Conservation (phyloP, 805 yeast genomes). For the Wickerhamiella cacticola region DNA sequence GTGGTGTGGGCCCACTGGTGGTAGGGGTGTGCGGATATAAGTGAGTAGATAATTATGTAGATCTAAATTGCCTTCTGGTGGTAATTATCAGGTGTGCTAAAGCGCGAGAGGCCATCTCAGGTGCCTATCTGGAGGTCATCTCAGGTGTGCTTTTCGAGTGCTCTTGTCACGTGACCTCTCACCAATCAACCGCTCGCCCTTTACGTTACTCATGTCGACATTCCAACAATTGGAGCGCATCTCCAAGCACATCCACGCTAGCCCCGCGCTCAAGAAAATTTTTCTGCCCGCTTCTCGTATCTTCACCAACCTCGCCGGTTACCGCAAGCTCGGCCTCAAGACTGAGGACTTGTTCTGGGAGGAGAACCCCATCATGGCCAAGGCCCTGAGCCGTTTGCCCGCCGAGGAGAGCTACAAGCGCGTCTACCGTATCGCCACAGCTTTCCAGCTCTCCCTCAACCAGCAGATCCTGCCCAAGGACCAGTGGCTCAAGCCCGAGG, state of each 20-base stretch:
- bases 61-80: too few species aligned
- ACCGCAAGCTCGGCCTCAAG: constrained; percentile 86
- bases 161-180: constrained; percentile 1
- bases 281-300: constrained; percentile 69
- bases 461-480: constrained; percentile 75
- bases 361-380: constrained; percentile 77
- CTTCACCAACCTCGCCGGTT: constrained; percentile 68
- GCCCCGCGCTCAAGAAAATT: constrained; percentile 65
- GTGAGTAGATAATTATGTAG: too few species aligned
- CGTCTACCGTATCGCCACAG: constrained; percentile 81
- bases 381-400: constrained; percentile 80
- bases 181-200: constrained; percentile 12
- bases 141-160: neutral
- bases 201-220: constrained; percentile 26
- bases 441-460: constrained; percentile 74
- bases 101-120: too few species aligned
- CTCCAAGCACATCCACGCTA: constrained; percentile 63
- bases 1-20: too few species aligned
- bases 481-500: constrained; percentile 67
- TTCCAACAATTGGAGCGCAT: constrained; percentile 31
- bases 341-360: constrained; percentile 80
- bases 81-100: too few species aligned
- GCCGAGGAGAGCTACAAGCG: constrained; percentile 76
- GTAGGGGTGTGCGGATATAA: too few species aligned
- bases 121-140: neutral